phyloP scores from a whole-genome alignment of 1,284 basidiomycete genomes.

The Apiotrichum veenhuisii region DNA sequence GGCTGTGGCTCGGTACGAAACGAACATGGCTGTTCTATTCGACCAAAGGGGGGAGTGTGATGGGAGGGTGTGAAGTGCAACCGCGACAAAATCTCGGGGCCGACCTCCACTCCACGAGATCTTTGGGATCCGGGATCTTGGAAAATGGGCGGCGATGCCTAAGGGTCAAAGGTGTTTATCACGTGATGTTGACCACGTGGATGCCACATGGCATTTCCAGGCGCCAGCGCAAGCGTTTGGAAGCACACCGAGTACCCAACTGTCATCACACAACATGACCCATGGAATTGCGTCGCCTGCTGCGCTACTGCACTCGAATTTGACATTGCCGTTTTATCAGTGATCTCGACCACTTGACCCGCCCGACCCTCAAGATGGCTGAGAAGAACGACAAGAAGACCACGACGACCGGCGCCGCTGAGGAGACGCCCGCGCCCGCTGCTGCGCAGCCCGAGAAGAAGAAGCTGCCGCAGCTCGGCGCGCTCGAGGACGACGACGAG shows the following conservation, averaged over 20 bases:
- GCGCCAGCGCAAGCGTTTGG: background rate
- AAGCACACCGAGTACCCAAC: background rate
- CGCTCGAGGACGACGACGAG: slow-evolving; percentile 52
- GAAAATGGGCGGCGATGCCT: too few species aligned
- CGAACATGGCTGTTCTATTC: background rate
- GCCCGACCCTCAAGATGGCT: slow-evolving; percentile 6
- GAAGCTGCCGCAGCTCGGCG: slow-evolving; percentile 48
- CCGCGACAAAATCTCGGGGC: too few species aligned
- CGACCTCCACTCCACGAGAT: background rate
- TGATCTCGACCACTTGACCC: background rate
- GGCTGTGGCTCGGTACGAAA: background rate
- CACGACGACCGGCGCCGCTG: slow-evolving; percentile 8
- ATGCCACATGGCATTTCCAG: background rate
- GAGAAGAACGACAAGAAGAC: slow-evolving; percentile 18
- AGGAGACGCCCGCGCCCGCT: background rate
- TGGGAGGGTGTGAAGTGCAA: too few species aligned
- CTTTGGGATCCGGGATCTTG: background rate
- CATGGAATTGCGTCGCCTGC: too few species aligned
- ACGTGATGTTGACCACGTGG: slow-evolving; percentile 7
- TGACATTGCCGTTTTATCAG: slow-evolving; percentile 1
- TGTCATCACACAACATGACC: too few species aligned
- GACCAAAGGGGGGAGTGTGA: background rate
- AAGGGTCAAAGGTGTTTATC: background rate
- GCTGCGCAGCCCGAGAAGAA: slow-evolving; percentile 30
- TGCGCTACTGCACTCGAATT: too few species aligned